Base-by-base conservation (phyloP, 768 basidiomycete genomes). In the Daedalea quercina region DNA sequence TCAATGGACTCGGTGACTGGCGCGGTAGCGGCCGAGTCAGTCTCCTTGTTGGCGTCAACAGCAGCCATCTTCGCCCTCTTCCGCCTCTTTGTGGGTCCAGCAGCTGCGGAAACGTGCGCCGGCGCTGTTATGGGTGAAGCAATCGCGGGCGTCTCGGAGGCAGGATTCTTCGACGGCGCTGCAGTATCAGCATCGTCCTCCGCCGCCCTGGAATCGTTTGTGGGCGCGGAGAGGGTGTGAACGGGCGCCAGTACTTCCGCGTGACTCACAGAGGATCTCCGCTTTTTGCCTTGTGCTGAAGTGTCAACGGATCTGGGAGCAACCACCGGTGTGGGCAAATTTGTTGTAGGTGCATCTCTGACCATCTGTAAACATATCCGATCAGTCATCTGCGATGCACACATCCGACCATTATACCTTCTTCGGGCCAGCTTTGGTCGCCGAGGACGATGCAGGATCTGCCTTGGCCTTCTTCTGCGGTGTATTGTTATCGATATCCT, bases 401-500 rank as follows among this genome's bases (percentile, higher is more conserved):
- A 40, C 7, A 3, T 4, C 37, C 28, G 28, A 6, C 28, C 11
- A 31, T 40, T 15, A 40, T 40, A 40, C 37, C 50, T 54, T 58
- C 35, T 60, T 56, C n/a, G 42, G 31, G 7, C 17, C 25, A 19
- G 24, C 35, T 26, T 28, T 28, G 3, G 46, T 19, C 23, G 46
- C 46, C 24, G 34, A 26, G 35, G 33, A 15, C 35, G 19, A 34
- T 23, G 44, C 23, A 15, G 44, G 6, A 11, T 20, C 23, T 17
- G 44, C 20, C 33, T 47, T 53, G 19, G 33, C 24, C 42, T 50
- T 34, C 56, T 54, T 63, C 43, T 50, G 44, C 28, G 53, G 53
- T 31, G 71, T 66, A 15, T 67, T 70, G 12, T 69, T 75, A n/a
- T n/a, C n/a, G 25, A 72, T 70, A 0, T 67, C 69, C 41, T 61